These are phyloP conservation scores for Sindora glabra DNA, from an alignment of 306 rosid species.

Conservation along the genomic window DNA sequence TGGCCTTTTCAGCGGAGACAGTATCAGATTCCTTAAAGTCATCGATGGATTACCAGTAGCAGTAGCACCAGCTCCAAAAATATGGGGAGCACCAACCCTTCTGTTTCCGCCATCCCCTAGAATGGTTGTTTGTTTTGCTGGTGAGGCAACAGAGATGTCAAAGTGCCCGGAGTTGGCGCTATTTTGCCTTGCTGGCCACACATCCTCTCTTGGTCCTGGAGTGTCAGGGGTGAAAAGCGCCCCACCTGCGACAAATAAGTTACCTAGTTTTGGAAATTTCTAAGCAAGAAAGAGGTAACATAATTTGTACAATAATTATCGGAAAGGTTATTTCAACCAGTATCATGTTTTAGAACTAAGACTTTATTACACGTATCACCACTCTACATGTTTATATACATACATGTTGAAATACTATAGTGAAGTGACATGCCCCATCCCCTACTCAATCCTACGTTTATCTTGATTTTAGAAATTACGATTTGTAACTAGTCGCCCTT, in stretches of 20 bases:
- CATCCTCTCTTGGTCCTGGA: slow-evolving; percentile 97
- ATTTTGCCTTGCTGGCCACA: slow-evolving; percentile 88
- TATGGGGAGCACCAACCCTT: slow-evolving; percentile 53
- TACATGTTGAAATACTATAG: too few species aligned
- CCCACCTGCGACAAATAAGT: slow-evolving; percentile 88
- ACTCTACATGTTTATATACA: too few species aligned
- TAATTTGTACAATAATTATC: too few species aligned
- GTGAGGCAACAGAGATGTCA: slow-evolving; percentile 79
- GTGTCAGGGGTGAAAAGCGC: slow-evolving; percentile 72
- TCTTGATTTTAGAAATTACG: too few species aligned
- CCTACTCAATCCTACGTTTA: too few species aligned
- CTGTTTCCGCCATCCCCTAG: slow-evolving; percentile 61
- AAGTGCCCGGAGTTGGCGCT: slow-evolving; percentile 79
- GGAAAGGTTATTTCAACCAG: too few species aligned
- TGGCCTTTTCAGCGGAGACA: slow-evolving; percentile 95
- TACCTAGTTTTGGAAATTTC: slow-evolving; percentile 67
- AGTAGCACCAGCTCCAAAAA: slow-evolving; percentile 50
- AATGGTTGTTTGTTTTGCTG: slow-evolving; percentile 49
- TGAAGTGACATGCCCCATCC: too few species aligned
- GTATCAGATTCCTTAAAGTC: slow-evolving; percentile 77
- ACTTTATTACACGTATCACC: too few species aligned
- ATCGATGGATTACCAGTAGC: slow-evolving; percentile 57
- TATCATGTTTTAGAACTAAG: too few species aligned
- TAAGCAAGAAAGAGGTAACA: slow-evolving; percentile 17
- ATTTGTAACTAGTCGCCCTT: background rate